These are phyloP conservation scores for Plectranthus barbatus DNA, from an alignment of 257 asterid species.

Conservation along the genomic window DNA sequence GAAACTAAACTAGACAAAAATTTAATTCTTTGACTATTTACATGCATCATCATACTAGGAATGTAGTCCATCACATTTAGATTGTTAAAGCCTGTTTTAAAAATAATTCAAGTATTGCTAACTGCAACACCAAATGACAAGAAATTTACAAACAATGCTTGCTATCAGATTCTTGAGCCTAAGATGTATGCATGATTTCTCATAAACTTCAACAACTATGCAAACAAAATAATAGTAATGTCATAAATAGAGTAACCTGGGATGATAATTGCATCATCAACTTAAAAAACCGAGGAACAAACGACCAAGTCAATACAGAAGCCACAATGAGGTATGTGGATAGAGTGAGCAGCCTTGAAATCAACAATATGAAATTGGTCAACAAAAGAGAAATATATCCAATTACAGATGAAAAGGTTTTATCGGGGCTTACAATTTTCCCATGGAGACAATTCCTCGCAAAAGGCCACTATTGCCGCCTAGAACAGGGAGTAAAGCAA, in stretches of 20 bases:
- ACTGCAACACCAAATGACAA: neutral
- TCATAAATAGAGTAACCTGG: slow-evolving; percentile 51
- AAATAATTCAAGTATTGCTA: neutral
- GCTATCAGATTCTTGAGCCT: neutral
- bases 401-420: neutral
- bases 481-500: slow-evolving; percentile 89
- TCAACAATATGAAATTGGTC: slow-evolving; percentile 9
- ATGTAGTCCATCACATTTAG: too few relatives aligned
- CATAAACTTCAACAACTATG: neutral
- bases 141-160: neutral
- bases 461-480: slow-evolving; percentile 85
- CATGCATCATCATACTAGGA: neutral
- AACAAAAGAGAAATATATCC: slow-evolving; percentile 6
- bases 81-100: neutral
- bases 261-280: slow-evolving; percentile 76
- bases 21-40: neutral
- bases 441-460: slow-evolving; percentile 84
- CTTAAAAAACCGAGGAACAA: slow-evolving; percentile 80
- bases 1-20: neutral
- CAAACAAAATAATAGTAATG: neutral
- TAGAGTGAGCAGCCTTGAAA: slow-evolving; percentile 63
- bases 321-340: slow-evolving; percentile 61
- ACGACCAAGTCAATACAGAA: slow-evolving; percentile 69
- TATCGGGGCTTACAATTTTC: slow-evolving; percentile 59
- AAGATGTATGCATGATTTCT: too few relatives aligned